These are phyloP conservation scores for Heritiera littoralis DNA, from an alignment of 345 rosid genomes.

Conservation along the genomic window DNA sequence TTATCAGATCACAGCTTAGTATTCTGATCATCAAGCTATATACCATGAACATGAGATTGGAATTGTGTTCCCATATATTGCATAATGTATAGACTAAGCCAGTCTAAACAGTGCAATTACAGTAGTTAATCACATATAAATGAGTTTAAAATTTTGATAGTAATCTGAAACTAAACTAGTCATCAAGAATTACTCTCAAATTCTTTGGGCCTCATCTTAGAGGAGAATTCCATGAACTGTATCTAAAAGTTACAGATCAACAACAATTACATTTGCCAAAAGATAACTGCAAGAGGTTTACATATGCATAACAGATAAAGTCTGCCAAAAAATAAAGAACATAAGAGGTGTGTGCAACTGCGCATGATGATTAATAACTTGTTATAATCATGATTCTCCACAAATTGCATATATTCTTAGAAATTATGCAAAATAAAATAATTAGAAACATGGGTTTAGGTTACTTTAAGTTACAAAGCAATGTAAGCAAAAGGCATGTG, in stretches of 20 bases:
- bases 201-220: not conserved
- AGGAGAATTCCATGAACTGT: not conserved
- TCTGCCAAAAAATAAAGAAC: not conserved
- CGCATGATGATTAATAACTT: not conserved
- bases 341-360: not conserved
- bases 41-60: not conserved
- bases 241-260: not conserved
- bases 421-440: not conserved
- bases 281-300: not conserved
- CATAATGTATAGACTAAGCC: not conserved
- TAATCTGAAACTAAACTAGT: not conserved
- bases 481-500: not conserved
- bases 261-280: not conserved
- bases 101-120: not conserved
- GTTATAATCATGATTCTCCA: not conserved
- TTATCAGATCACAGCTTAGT: not conserved
- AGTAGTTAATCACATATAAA: not conserved
- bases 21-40: not conserved
- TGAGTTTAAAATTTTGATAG: not conserved
- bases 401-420: conserved; percentile 6
- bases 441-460: conserved; percentile 12
- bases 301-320: not conserved
- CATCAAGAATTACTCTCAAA: not conserved
- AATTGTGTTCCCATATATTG: not conserved
- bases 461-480: not conserved